Evolutionary conservation across 495 filamentous ascomycete species (phyloP), one percentile per base, ranked within the genome.

Genomic region (Neurospora sp.): DNA sequence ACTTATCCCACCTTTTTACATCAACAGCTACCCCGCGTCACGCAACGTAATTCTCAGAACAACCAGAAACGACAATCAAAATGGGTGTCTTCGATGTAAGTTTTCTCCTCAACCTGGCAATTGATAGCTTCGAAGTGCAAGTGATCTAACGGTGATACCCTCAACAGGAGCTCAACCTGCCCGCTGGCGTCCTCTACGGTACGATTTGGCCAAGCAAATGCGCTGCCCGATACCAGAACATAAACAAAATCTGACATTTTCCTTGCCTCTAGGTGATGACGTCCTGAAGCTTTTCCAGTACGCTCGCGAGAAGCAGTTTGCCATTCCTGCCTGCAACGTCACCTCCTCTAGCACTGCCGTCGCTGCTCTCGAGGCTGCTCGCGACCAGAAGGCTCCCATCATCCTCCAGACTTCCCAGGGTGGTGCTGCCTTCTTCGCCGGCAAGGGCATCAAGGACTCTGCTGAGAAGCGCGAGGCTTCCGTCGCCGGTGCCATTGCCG

Each of bases 361-460:
- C 74, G 90, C 94, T 76, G 84, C 91, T 27, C 92, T 98, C 71
- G 96, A 99, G 85, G 96, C 96, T 76, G 96, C 96, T 73, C 89
- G 93, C 74, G 96, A 98, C 80, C 83, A 88, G 77, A 95, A 94
- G 78, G 87, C 92, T 68, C 94, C 95, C 69, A 89, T 98, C 84
- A 91, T 97, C 81, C 89, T 97, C 73, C 94, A 98, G 85, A 85
- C 93, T 76, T 95, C 92, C 78, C 92, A 98, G 84, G 95, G 96
- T 78, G 96, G 96, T 83, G 91, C 94, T 44, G 94, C 94, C 75
- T 97, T 91, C 89, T 98, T 97, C 82, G 91, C 91, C 78, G 95
- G 94, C 82, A 97, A 97, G 90, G 94, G 94, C 79, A 90, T 98
- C 77, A 85, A 88, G 83, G 97, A 98, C 83, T 85, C 86, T 48